Evolutionary conservation across 495 filamentous ascomycete genomes (phyloP).

Genomic region (Tuber aestivum): DNA sequence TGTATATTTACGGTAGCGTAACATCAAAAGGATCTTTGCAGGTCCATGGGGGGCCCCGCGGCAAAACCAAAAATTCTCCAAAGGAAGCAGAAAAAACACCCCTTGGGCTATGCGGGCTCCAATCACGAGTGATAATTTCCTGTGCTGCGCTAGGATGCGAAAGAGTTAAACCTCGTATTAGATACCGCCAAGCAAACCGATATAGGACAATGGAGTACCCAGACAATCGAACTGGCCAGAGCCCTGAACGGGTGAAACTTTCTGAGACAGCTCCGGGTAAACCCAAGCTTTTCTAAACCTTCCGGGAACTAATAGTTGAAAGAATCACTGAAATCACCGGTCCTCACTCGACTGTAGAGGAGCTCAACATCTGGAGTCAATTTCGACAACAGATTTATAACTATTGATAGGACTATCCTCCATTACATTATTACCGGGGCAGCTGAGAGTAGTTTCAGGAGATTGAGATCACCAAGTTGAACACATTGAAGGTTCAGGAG

Average conservation of each 20-base stretch:
- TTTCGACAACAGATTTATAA: neutral
- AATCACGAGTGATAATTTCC: neutral
- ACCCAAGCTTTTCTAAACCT: neutral
- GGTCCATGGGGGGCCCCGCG: neutral
- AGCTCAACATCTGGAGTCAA: neutral
- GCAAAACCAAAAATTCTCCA: neutral
- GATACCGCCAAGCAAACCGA: neutral
- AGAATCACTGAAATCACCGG: neutral
- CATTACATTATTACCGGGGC: neutral
- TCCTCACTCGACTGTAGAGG: neutral
- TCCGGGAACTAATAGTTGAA: too few species aligned
- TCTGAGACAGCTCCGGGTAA: neutral
- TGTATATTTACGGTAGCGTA: neutral
- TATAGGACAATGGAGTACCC: neutral
- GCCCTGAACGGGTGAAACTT: neutral
- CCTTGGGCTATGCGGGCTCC: neutral
- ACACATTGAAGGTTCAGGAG: too few species aligned
- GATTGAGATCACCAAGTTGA: neutral
- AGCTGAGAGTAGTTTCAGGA: neutral
- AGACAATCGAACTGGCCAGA: neutral
- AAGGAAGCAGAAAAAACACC: neutral
- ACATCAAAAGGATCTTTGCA: neutral
- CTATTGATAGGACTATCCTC: neutral
- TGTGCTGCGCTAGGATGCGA: neutral
- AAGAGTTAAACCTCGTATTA: neutral